Base-by-base conservation (phyloP, 805 yeast genomes). In the Metschnikowia baotianmanensis region DNA sequence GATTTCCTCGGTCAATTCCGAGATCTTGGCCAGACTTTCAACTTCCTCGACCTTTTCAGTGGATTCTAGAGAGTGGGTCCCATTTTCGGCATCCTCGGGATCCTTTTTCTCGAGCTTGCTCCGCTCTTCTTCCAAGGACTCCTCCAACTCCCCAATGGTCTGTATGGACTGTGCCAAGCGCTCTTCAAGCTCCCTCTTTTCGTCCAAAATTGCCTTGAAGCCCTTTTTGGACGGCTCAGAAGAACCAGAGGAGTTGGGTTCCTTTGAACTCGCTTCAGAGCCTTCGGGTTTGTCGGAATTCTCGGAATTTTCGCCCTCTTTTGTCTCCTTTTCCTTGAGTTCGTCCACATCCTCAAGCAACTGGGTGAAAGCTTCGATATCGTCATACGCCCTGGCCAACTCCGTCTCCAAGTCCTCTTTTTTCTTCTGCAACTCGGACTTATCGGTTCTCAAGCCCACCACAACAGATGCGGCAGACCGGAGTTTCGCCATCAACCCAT, bases 401-500 rank as follows among this genome's bases (percentile, higher is more conserved):
- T 48, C 52, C 5, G 15, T 5, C 22, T 48, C 43, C 10, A 47
- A 31, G 6, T 36, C 23, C 15, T 28, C 39, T n/a, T 39, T 36
- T 16, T 29, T 37, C 23, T 36, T 29, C 22, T 39, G 30, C 29
- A 40, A 30, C 18, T 34, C 32, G 3, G 34, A 24, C 19, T 42
- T 47, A 5, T 37, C 44, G 9, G 33, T 62, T 64, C 50, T 60
- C 62, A 46, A 57, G 53, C n/a, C 69, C 59, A 20, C 55, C 23
- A 29, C 71, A 59, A 32, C 63, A 5, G 56, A 37, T 4, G 71
- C 69, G 8, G 71, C 72, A 4, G 70, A 52, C 31, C 74, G 53
- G 29, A 70, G 56, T 40, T 68, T 71, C 32, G 70, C 71, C 62
- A 72, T 62, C 21, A 70, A 55, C 44, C 62, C 68, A 12, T 56